Conservation (phyloP, 2,329 filamentous ascomycete genomes). For the Tolypocladium tropicale region DNA sequence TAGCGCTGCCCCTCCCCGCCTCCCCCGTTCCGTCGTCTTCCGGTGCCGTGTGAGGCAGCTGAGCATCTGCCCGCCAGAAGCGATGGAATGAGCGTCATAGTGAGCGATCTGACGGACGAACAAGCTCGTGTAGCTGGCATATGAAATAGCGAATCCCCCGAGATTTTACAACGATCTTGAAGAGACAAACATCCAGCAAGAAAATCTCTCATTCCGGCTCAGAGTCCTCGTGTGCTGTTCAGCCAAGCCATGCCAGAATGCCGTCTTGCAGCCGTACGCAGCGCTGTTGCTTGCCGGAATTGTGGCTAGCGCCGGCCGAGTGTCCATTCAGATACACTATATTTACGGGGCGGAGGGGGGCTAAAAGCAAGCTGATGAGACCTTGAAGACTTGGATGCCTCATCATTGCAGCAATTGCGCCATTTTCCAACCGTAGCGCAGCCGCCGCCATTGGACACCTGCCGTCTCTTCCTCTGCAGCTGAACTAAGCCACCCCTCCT, state of each 20-base stretch:
- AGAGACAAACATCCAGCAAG: too few relatives aligned
- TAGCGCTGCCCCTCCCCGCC: constrained; percentile 1
- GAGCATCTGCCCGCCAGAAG: background rate
- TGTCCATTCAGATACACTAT: background rate
- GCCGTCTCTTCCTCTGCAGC: background rate
- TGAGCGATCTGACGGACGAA: background rate
- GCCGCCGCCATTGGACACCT: background rate
- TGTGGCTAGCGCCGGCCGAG: background rate
- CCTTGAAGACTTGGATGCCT: background rate
- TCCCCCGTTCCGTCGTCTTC: constrained; percentile 3
- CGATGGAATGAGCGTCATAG: background rate
- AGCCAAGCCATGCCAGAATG: background rate
- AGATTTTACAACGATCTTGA: too few relatives aligned
- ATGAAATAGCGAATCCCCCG: too few relatives aligned
- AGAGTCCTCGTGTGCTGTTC: background rate
- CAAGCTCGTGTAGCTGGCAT: too few relatives aligned
- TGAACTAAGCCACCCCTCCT: background rate
- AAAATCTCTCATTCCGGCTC: background rate
- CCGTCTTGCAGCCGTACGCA: background rate
- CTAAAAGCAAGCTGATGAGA: background rate
- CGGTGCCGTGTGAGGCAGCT: background rate
- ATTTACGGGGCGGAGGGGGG: background rate
- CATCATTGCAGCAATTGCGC: background rate
- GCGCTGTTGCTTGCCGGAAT: background rate
- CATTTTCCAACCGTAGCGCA: background rate